Evolutionary conservation across 805 yeast species (phyloP), one percentile per base, ranked within the genome.

Genomic region (Teunomyces atbi): DNA sequence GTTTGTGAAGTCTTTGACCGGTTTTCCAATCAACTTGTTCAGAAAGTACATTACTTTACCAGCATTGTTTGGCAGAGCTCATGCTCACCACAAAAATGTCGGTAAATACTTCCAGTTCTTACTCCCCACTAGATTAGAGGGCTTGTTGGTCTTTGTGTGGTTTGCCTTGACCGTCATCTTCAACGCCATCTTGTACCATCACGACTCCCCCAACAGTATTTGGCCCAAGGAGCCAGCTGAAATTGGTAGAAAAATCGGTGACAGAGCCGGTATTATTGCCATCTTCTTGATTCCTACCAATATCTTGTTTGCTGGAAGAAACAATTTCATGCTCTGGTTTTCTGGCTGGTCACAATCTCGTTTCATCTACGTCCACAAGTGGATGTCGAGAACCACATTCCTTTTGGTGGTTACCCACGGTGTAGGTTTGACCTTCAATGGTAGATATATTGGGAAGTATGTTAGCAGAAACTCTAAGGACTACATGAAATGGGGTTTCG

Each of bases 281-380:
- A 62, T 79, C 32, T 79, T 77, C 44, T 47, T 81, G 41, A 71
- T 83, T 47, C 92, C 94, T 0, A 59, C 76, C 5, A 60, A 82
- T 13, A 76, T 79, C 49, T 64, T 85, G 46, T 83, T 86, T 62
- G 88, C 89, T 4, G 84, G 85, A 26, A 47, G 56, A 48, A 52
- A 53, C 52, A 51, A 50, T 49, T 50, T 49, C 21, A 51, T 61
- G 39, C 58, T 54, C 43, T 53, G 57, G 56, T 18, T 60, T 35
- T 54, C 63, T 2, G 53, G 62, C 44, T 61, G 67, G 67, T 29
- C 45, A 8, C 83, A 78, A 53, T 66, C 82, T 11, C 74, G 84
- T 1, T 86, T 87, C 65, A 71, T 80, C 55, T 65, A 71, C 23
- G 78, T 77, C 57, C 96, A 89, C 64, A 82, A 75, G 60, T 82